Conservation (phyloP, 352 stramenopile genomes). For the Phytophthora pistaciae region DNA sequence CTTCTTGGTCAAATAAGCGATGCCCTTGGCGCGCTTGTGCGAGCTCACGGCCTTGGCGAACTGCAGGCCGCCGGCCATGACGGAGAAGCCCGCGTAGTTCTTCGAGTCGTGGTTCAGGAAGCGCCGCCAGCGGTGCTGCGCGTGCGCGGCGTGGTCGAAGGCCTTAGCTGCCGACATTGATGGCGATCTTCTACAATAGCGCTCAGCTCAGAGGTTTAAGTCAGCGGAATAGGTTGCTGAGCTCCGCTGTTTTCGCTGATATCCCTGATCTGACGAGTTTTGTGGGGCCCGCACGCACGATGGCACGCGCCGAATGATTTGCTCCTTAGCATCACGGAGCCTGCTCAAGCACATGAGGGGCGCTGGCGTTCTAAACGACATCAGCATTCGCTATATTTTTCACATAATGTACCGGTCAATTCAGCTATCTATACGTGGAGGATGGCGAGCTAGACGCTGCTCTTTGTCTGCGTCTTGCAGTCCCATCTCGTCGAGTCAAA, state of each 20-base stretch:
- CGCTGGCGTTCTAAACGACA: neutral
- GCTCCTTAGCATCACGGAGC: neutral
- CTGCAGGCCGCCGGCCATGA: slow-evolving; percentile 35
- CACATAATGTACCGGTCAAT: slow-evolving; percentile 19
- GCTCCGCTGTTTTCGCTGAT: neutral
- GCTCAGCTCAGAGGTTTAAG: neutral
- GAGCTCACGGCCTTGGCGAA: slow-evolving; percentile 28
- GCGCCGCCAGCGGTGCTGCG: slow-evolving; percentile 36
- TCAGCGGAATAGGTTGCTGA: neutral
- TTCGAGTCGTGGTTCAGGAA: slow-evolving; percentile 40
- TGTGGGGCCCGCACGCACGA: neutral
- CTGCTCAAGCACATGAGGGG: neutral
- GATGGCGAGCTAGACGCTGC: neutral
- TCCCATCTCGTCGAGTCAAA: neutral
- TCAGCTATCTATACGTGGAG: neutral
- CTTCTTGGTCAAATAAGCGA: slow-evolving; percentile 36
- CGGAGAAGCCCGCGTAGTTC: slow-evolving; percentile 35
- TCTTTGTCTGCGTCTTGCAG: neutral
- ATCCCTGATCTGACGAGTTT: neutral
- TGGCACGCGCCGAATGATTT: neutral
- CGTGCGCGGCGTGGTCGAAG: slow-evolving; percentile 34
- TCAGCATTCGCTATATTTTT: slow-evolving; percentile 15
- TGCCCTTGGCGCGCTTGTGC: slow-evolving; percentile 30
- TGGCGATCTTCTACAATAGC: neutral
- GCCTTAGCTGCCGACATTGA: slow-evolving; percentile 24